Percentiles rank a stretch among this genome's conserved stretches.
Conservation (phyloP, 73 alveolate genomes). For the Blepharisma stoltei region DNA sequence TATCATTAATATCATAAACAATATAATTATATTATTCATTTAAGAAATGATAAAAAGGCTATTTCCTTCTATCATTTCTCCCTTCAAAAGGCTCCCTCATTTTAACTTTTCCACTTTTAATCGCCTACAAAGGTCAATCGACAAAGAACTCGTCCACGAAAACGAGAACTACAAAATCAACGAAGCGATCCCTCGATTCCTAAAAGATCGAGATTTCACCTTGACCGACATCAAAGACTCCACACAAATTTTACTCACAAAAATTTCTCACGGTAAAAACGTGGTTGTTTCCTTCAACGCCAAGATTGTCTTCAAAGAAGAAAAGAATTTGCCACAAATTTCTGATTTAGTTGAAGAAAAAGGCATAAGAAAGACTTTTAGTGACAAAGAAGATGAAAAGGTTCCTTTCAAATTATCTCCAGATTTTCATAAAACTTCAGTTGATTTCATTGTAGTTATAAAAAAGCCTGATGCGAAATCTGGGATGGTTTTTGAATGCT, state of each 20-base stretch:
- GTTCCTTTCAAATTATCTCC: too few species aligned
- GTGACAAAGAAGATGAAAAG: not conserved
- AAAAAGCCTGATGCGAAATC: not conserved
- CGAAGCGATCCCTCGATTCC: constrained; percentile 20
- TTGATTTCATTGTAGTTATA: constrained; percentile 7
- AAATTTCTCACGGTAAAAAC: not conserved
- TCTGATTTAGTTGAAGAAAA: constrained; percentile 1
- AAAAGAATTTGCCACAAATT: not conserved
- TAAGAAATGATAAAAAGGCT: too few species aligned
- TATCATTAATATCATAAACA: too few species aligned
- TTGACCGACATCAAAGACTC: not conserved
- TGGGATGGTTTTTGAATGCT: constrained; percentile 27
- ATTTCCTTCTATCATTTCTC: too few species aligned
- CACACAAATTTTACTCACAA: not conserved
- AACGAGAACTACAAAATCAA: not conserved
- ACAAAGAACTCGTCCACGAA: constrained; percentile 24
- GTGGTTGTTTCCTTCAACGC: constrained; percentile 6
- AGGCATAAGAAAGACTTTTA: not conserved
- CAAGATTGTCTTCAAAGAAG: too few species aligned
- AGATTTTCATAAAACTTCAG: not conserved
- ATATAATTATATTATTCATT: too few species aligned
- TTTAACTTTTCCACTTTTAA: not conserved
- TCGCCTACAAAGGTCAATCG: not conserved
- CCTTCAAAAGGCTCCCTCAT: too few species aligned
- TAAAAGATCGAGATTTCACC: not conserved